Percentiles rank a stretch among this genome's conserved stretches.
These are phyloP conservation scores for Saccharomyces hybrid DNA, from an alignment of 1,139 yeast species.

Conservation along the genomic window DNA sequence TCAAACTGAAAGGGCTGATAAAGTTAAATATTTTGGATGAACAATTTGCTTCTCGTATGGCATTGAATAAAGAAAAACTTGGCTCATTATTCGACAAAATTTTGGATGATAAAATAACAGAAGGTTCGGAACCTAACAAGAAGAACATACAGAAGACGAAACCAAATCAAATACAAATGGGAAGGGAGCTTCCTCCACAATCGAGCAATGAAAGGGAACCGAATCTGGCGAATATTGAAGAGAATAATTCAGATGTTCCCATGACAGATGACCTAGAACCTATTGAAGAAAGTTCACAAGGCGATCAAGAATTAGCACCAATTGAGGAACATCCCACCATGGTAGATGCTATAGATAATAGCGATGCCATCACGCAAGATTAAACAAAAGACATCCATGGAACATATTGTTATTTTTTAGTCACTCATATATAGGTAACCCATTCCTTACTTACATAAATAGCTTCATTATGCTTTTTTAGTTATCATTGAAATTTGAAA, in stretches of 20 bases:
- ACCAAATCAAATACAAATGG: neutral
- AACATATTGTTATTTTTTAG: neutral
- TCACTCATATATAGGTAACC: neutral
- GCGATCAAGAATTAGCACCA: slow-evolving; percentile 9
- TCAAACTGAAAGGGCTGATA: slow-evolving; percentile 43
- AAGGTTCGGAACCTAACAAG: neutral
- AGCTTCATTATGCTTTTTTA: too few species aligned
- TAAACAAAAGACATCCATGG: neutral
- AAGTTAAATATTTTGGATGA: slow-evolving; percentile 37
- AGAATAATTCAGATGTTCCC: neutral
- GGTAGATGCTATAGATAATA: neutral
- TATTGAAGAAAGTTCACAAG: slow-evolving; percentile 6
- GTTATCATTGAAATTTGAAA: too few species aligned
- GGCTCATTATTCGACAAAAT: slow-evolving; percentile 36
- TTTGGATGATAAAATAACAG: slow-evolving; percentile 27
- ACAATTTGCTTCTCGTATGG: slow-evolving; percentile 37
- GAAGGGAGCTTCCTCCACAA: neutral
- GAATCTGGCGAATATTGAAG: neutral
- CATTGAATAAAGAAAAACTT: slow-evolving; percentile 41
- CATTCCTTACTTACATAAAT: neutral
- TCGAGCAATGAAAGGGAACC: neutral
- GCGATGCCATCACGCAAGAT: neutral
- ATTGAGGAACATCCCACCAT: slow-evolving; percentile 13
- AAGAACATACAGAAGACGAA: neutral
- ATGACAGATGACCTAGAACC: slow-evolving; percentile 5